Evolutionary conservation across 305 asterid species (phyloP), one percentile per base, ranked within the genome.

Genomic region (Fraxinus floribunda): DNA sequence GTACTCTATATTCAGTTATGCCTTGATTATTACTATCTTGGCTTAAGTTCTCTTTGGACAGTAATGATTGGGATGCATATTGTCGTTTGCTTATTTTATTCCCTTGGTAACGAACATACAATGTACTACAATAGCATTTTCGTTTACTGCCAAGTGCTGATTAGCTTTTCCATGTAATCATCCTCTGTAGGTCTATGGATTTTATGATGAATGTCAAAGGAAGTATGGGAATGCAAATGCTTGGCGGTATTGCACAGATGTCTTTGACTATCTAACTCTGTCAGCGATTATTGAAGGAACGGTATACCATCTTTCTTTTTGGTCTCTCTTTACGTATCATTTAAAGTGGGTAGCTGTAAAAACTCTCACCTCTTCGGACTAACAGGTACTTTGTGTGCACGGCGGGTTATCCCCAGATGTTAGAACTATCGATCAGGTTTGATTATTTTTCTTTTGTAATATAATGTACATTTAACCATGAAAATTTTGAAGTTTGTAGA

Each of bases 211-310:
- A 86, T 96, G 98, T 81, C 99, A 94, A 84, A 92, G 98, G 84
- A 96, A 96, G 89, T 93, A 94, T 78, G 99, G 99, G 78, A 96
- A 93, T 85, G 98, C 99, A 71, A 96, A 96, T 86, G 98, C 98
- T 78, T 96, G 99, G 99, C 91, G 98, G 44, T 94, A 96, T 84
- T 96, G 99, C 94, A 96, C 99, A 0, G 99, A 96, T 88, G 98
- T 96, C 75, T 96, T 96, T 87, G 99, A 96, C 91, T 96, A 92
- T 87, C 90, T 96, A 75, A 96, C 98, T 41, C 84, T 96, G 46
- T 96, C 98, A 62, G 98, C 98, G 76, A 96, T 94, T 75, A 93
- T 96, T 57, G 99, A 96, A 83, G 98, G 98, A 85, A 93, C 98
- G 80, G 99, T 96, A 89, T 83, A 94, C 77, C 78, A 55, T 75